Percentiles rank a stretch among this genome's conserved stretches.
These are phyloP conservation scores for Leishmania braziliensis DNA, from an alignment of 208 protist genomes.

Conservation along the genomic window DNA sequence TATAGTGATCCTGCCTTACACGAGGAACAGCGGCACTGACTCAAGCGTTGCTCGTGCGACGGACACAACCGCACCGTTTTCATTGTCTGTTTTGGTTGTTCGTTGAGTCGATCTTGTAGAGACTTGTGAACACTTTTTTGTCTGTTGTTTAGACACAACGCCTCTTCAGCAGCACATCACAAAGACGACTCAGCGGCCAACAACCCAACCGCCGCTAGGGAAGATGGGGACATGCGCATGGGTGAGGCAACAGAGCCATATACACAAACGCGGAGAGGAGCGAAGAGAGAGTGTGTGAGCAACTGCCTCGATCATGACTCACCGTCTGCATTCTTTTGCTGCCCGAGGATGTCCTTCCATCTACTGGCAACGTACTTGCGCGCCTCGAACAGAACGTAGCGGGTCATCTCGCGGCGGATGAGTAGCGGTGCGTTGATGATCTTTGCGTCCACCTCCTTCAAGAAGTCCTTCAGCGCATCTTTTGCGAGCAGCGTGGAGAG, in stretches of 20 bases:
- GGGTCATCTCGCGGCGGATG: constrained; percentile 63
- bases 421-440: constrained; percentile 66
- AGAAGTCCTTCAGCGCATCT: constrained; percentile 84
- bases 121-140: not conserved
- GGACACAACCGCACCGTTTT: not conserved
- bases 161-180: not conserved
- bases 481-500: constrained; percentile 74
- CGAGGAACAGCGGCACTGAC: not conserved
- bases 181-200: not conserved
- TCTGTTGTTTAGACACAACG: not conserved
- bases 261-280: not conserved
- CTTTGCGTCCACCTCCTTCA: constrained; percentile 70
- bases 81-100: not conserved
- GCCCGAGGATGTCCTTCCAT: constrained; percentile 57
- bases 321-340: constrained; percentile 11
- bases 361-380: constrained; percentile 53
- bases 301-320: not conserved
- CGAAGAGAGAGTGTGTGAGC: not conserved
- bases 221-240: not conserved
- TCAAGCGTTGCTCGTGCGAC: not conserved
- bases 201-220: not conserved
- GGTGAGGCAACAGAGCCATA: not conserved
- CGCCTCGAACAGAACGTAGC: constrained; percentile 69
- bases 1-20: not conserved
- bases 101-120: not conserved